Conservation (phyloP, 371 early-diverging fungal genomes). For the Vairimorpha ceranae region DNA sequence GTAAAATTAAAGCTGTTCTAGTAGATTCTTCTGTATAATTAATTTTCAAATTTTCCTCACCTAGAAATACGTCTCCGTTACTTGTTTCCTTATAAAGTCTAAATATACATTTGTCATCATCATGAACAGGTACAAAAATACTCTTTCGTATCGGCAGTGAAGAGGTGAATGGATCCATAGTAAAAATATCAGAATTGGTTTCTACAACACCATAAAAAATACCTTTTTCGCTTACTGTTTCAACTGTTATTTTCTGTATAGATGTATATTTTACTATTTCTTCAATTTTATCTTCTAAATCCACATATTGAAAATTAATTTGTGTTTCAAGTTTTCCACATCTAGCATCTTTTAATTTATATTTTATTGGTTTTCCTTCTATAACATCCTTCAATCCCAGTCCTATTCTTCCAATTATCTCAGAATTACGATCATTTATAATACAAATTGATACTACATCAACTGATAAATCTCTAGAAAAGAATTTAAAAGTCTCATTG, state of each 20-base stretch:
- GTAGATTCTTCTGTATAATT: conserved; percentile 8
- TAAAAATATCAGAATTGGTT: conserved; percentile 31
- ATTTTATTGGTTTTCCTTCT: conserved; percentile 24
- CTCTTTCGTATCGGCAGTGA: conserved; percentile 23
- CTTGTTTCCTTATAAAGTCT: conserved; percentile 50
- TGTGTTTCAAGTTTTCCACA: conserved; percentile 47
- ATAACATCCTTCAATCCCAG: conserved; percentile 44
- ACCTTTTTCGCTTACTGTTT: conserved; percentile 43
- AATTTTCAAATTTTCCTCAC: conserved; percentile 36
- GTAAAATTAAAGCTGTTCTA: conserved; percentile 13
- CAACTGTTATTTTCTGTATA: conserved; percentile 36
- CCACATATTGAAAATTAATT: conserved; percentile 47
- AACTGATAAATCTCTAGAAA: conserved; percentile 51
- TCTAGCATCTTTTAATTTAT: conserved; percentile 46
- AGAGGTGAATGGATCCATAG: conserved; percentile 51
- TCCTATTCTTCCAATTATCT: conserved; percentile 45
- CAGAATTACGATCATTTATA: conserved; percentile 41
- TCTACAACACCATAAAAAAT: conserved; percentile 52
- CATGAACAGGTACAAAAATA: conserved; percentile 42
- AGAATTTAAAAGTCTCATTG: conserved; percentile 58
- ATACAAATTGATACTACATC: conserved; percentile 50
- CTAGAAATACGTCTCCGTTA: conserved; percentile 53
- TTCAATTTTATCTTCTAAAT: conserved; percentile 25
- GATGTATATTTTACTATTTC: conserved; percentile 38
- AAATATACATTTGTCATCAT: conserved; percentile 25